Conservation (phyloP, 1,284 basidiomycete species). For the Melampsora occidentalis region DNA sequence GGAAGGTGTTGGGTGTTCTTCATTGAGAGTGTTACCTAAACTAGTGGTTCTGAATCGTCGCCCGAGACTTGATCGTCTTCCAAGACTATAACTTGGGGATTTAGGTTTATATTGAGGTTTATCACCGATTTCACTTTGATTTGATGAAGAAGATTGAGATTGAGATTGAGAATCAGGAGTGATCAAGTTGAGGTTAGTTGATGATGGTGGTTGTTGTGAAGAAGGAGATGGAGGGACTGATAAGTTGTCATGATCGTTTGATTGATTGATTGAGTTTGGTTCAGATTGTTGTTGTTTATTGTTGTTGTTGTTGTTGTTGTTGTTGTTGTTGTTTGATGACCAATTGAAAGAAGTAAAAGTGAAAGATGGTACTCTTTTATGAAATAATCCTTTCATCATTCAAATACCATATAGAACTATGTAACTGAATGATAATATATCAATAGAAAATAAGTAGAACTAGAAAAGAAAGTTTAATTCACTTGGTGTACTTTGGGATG, state of each 20-base stretch:
- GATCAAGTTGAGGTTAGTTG: too few relatives aligned
- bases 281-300: too few relatives aligned
- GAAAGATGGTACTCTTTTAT: slow-evolving; percentile 33
- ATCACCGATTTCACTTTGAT: background rate
- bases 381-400: slow-evolving; percentile 11
- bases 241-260: background rate
- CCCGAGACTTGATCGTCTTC: background rate
- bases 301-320: too few relatives aligned
- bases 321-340: background rate
- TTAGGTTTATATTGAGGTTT: background rate
- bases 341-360: slow-evolving; percentile 15
- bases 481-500: too few relatives aligned
- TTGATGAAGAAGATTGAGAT: background rate
- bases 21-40: background rate
- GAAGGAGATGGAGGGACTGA: slow-evolving; percentile 1
- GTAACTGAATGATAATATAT: too few relatives aligned
- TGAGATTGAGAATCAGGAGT: background rate
- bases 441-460: too few relatives aligned
- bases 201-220: background rate
- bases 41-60: background rate
- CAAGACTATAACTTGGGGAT: background rate
- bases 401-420: too few relatives aligned
- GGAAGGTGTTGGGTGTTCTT: background rate
- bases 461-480: too few relatives aligned
- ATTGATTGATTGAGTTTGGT: background rate